Evolutionary conservation across 345 rosid species (phyloP).

Genomic region (Eucalyptus marginata): DNA sequence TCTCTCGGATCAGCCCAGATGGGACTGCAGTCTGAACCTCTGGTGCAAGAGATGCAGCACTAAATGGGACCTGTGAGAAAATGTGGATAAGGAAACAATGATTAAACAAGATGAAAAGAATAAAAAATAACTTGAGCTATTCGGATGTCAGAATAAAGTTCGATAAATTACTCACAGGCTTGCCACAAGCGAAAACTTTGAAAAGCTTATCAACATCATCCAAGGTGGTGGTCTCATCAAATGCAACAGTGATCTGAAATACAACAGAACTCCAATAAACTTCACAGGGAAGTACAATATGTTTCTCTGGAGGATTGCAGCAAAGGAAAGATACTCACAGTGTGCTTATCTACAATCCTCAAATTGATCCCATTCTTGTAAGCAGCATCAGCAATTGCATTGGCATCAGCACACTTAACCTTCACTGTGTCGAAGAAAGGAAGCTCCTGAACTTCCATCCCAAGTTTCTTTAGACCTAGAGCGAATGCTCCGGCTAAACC

Average conservation of each 20-base stretch:
- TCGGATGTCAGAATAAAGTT: neutral
- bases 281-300: neutral
- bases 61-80: slow-evolving; percentile 54
- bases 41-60: slow-evolving; percentile 81
- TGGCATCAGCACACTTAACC: slow-evolving; percentile 68
- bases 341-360: slow-evolving; percentile 67
- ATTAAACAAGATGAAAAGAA: neutral
- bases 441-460: slow-evolving; percentile 71
- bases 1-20: slow-evolving; percentile 55
- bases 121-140: neutral
- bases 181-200: slow-evolving; percentile 63
- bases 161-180: slow-evolving; percentile 41
- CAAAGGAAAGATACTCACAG: slow-evolving; percentile 40
- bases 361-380: slow-evolving; percentile 62
- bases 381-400: slow-evolving; percentile 73
- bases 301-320: neutral
- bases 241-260: slow-evolving; percentile 79
- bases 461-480: slow-evolving; percentile 83
- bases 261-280: neutral
- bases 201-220: slow-evolving; percentile 89
- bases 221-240: slow-evolving; percentile 93
- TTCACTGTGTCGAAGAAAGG: slow-evolving; percentile 97
- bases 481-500: slow-evolving; percentile 90
- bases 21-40: slow-evolving; percentile 72
- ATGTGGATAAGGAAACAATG: neutral